Evolutionary conservation across 768 basidiomycete species (phyloP), one percentile per base, ranked within the genome.

Genomic region (Gloeopeniophorella convolvens): DNA sequence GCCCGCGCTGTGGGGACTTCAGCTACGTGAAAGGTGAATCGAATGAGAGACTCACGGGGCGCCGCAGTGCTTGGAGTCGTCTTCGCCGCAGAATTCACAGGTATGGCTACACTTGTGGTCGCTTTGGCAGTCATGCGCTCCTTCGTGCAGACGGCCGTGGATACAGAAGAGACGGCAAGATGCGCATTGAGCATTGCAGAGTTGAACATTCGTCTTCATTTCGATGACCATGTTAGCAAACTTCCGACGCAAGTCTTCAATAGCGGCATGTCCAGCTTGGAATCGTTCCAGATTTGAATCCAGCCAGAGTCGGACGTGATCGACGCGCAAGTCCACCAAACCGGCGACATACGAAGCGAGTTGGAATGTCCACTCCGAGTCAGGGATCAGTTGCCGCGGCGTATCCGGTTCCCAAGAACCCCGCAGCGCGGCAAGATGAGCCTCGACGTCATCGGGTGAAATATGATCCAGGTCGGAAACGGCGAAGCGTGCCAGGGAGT

Each of bases 241-340:
- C 2, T 64, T 57, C 44, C 79, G 67, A 10, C 67, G 67, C 13
- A 83, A 55, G 1, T 67, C 65, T 21, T 72, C 72, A 9, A 82
- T 68, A 34, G 70, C 65, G 2, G 79, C 67, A 42, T 77, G 66
- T 21, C 62, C 65, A 0, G 42, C 53, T 35, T 70, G 68, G 63
- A 83, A 82, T 0, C 78, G 68, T 1, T 66, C 47, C 4, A 75
- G 57, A 49, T 83, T 83, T 5, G 68, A 61, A 3, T 65, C 60
- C 11, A 83, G 62, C 82, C 81, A 83, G 49, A 67, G 64, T 1
- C 62, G 61, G 21, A 83, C 78, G 46, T 76, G 74, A 3, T 65
- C 58, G 15, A 78, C 62, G 11, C 82, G 72, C 46, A 65, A 33
- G 21, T 75, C 65, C 12, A 68, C 72, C 4, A 78, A 55, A 2